phyloP scores from a whole-genome alignment of 176 grass and related monocot genomes.

The Oryza nivara region DNA sequence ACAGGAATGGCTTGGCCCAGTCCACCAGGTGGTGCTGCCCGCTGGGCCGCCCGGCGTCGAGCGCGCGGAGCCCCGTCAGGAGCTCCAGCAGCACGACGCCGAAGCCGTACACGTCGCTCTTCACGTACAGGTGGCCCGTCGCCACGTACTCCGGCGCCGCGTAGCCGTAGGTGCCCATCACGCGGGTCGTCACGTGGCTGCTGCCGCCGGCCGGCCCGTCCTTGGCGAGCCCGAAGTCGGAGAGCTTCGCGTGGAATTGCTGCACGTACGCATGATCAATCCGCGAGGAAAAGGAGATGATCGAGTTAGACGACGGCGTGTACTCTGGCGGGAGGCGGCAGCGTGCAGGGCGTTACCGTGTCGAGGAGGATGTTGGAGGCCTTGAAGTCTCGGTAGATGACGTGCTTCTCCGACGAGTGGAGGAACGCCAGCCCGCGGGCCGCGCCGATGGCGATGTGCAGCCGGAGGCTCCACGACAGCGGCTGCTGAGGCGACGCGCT shows the following conservation, averaged over 20 bases:
- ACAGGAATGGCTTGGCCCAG: constrained; percentile 62
- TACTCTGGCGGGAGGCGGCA: background rate
- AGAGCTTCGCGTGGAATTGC: constrained; percentile 67
- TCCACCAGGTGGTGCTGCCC: constrained; percentile 67
- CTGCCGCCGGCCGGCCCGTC: constrained; percentile 46
- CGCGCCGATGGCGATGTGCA: constrained; percentile 60
- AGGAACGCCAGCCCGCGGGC: constrained; percentile 68
- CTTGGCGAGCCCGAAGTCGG: constrained; percentile 65
- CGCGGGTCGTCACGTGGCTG: constrained; percentile 77
- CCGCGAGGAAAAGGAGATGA: background rate
- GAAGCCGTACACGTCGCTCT: constrained; percentile 84
- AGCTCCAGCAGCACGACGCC: constrained; percentile 85
- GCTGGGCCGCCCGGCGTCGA: constrained; percentile 58
- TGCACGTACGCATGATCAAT: background rate
- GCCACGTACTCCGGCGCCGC: constrained; percentile 91
- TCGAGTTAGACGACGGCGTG: background rate
- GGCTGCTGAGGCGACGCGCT: constrained; percentile 34
- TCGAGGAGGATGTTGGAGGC: constrained; percentile 79
- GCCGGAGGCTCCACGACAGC: constrained; percentile 64
- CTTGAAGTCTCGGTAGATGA: constrained; percentile 83
- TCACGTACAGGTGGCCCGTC: constrained; percentile 73
- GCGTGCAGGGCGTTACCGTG: constrained; percentile 38
- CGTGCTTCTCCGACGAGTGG: constrained; percentile 77
- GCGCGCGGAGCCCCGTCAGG: constrained; percentile 64
- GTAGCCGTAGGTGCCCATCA: constrained; percentile 90